Base-by-base conservation (phyloP, 2,329 filamentous ascomycete species). In the Blumeriella jaapii region DNA sequence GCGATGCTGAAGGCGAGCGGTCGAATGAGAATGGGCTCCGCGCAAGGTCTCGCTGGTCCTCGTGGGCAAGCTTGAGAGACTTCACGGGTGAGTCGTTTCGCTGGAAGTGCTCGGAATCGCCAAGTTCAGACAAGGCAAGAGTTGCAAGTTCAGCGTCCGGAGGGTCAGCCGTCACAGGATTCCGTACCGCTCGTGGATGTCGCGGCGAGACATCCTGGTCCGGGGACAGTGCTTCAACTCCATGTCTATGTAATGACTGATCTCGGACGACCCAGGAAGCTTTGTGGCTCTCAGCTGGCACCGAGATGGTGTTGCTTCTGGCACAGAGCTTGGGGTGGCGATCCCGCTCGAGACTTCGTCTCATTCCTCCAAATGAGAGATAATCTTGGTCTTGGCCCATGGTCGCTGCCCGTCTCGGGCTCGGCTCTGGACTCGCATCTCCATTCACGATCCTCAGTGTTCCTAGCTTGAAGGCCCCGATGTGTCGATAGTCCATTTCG, bases 361-460 rank as follows among this genome's bases (percentile, higher is more conserved):
- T 16, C 12, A 29, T 16, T 27, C 37, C 31, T 12, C 35, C 41
- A 13, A 31, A 25, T 10, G 22, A 29, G 11, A 48, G 24, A 39
- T 44, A 44, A 28, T 53, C 46, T 10, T 50, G 47, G 11, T 47
- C 45, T 3, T 22, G 36, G 12, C 41, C 38, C 25, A 38, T 38
- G 4, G 45, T 45, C 6, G 39, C 19, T 7, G 47, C 39, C 31
- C 44, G 34, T 15, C 33, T 18, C 19, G 27, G 26, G 29, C 65
- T 71, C n/a, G 58, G 55, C 10, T 55, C 54, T 2, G 74, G 74
- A 38, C 65, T 70, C 1, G 57, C 62, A 3, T 61, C 59, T 10
- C 71, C 74, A 52, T 79, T 79, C 14, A 63, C 75, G 37, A 79
- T 77, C 22, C 71, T 67, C 31, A 79, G 49, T 2, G 71, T 71